Percentiles rank a stretch among this genome's conserved stretches.
Conservation (phyloP, 1,284 basidiomycete genomes). For the Malassezia nana region DNA sequence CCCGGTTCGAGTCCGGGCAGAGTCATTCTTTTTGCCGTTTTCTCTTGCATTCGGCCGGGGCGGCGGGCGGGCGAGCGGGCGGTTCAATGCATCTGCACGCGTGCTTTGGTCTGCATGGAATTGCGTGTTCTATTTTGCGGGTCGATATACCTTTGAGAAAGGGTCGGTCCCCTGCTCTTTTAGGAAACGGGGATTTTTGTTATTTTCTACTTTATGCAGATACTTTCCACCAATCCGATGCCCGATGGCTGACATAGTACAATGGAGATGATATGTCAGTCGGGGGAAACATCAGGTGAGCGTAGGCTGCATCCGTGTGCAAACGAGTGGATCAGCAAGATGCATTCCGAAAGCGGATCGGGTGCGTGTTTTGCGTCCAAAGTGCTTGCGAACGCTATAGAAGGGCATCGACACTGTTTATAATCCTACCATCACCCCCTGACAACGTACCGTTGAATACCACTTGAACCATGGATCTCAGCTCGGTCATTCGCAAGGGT, state of each 20-base stretch:
- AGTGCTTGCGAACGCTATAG: background rate
- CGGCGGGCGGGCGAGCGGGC: no score
- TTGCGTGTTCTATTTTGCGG: no score
- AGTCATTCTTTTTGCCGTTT: constrained; percentile 13
- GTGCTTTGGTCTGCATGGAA: no score
- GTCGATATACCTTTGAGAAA: background rate
- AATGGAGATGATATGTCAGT: background rate
- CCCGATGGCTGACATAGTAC: background rate
- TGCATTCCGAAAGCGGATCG: constrained; percentile 8
- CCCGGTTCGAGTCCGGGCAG: constrained; percentile 22
- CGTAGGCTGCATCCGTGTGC: background rate
- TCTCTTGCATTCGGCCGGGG: no score
- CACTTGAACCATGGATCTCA: constrained; percentile 12
- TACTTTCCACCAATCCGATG: background rate
- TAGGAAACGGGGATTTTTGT: background rate
- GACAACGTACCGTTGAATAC: constrained; percentile 4
- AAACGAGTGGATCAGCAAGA: background rate
- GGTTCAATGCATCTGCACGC: no score
- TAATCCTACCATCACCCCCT: constrained; percentile 1
- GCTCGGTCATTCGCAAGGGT: constrained; percentile 27
- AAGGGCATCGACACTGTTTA: background rate
- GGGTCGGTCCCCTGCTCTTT: background rate
- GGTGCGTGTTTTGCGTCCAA: background rate
- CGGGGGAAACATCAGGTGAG: constrained; percentile 1
- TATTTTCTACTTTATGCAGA: background rate